Evolutionary conservation across 31 red algal species (phyloP).

Genomic region (Porphyra umbilicalis): DNA sequence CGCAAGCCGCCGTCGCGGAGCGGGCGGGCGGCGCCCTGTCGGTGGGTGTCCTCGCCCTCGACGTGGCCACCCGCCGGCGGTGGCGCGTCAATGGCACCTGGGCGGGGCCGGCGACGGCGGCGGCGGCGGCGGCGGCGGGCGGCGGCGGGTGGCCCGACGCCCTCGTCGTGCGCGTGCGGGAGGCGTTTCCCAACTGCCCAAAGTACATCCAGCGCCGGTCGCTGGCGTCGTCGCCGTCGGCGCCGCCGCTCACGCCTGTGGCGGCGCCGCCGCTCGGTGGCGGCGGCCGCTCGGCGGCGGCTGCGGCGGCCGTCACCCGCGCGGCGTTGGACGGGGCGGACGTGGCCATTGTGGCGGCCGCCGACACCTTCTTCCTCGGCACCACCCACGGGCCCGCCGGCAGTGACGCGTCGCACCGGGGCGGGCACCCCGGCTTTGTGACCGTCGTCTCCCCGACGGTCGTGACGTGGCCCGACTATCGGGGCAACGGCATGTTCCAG

Average conservation of each 20-base stretch:
- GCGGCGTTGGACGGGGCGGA: not conserved
- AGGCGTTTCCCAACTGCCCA: slow-evolving; percentile 62
- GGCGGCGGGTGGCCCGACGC: not conserved
- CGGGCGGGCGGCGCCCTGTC: not conserved
- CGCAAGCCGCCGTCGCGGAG: not conserved
- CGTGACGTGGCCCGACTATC: slow-evolving; percentile 50
- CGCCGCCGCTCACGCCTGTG: no score
- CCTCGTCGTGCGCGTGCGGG: slow-evolving; percentile 21
- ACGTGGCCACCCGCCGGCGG: slow-evolving; percentile 29
- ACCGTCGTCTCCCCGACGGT: slow-evolving; percentile 2
- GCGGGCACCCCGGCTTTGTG: slow-evolving; percentile 50
- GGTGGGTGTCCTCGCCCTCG: slow-evolving; percentile 37
- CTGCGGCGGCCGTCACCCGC: not conserved
- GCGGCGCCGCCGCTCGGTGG: not conserved
- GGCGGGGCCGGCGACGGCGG: not conserved
- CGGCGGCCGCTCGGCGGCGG: not conserved
- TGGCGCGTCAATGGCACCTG: slow-evolving; percentile 34
- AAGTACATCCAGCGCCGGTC: slow-evolving; percentile 46
- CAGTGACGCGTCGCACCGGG: slow-evolving; percentile 37
- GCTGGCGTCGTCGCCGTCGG: not conserved
- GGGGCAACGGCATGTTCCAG: slow-evolving; percentile 73
- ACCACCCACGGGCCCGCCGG: slow-evolving; percentile 21
- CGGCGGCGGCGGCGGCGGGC: not conserved
- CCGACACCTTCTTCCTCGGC: slow-evolving; percentile 50
- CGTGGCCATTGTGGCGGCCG: not conserved